A percentile compares a stretch with the other conserved stretches of the same genome.
Evolutionary conservation across 441 rosid genomes (phyloP).

Genomic region (Euphorbia corollata): DNA sequence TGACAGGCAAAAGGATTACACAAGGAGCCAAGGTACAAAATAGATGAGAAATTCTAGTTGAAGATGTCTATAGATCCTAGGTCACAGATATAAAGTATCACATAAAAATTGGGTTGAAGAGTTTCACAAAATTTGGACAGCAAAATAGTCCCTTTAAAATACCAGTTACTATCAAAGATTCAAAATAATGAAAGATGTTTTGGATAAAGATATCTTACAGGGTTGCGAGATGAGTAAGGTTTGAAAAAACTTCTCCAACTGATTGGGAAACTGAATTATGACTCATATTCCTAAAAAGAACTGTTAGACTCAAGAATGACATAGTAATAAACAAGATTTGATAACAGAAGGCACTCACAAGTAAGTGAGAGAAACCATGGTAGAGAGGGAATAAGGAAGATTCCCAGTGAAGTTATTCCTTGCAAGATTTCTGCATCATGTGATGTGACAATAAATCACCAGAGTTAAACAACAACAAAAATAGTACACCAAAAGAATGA

Average conservation of each 20-base stretch:
- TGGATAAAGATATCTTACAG: conserved; percentile 48
- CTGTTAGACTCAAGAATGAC: conserved; percentile 13
- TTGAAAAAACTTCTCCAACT: conserved; percentile 59
- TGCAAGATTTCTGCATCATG: conserved; percentile 70
- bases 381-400: conserved; percentile 82
- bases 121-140: neutral
- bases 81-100: neutral
- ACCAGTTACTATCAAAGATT: neutral
- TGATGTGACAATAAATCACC: conserved; percentile 8
- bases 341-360: conserved; percentile 51
- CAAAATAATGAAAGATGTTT: conserved; percentile 2
- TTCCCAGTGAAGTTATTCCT: conserved; percentile 70
- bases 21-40: neutral
- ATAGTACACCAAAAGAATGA: conserved; percentile 6
- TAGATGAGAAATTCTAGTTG: neutral
- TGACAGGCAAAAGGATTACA: neutral
- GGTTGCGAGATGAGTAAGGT: conserved; percentile 44
- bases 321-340: conserved; percentile 12
- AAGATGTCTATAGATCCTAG: neutral
- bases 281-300: conserved; percentile 69
- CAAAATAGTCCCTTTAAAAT: neutral
- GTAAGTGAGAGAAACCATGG: conserved; percentile 59
- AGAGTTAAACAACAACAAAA: conserved; percentile 7
- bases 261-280: conserved; percentile 68
- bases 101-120: neutral